These are phyloP conservation scores for Phytophthora idaei DNA, from an alignment of 352 stramenopile genomes.

Conservation along the genomic window DNA sequence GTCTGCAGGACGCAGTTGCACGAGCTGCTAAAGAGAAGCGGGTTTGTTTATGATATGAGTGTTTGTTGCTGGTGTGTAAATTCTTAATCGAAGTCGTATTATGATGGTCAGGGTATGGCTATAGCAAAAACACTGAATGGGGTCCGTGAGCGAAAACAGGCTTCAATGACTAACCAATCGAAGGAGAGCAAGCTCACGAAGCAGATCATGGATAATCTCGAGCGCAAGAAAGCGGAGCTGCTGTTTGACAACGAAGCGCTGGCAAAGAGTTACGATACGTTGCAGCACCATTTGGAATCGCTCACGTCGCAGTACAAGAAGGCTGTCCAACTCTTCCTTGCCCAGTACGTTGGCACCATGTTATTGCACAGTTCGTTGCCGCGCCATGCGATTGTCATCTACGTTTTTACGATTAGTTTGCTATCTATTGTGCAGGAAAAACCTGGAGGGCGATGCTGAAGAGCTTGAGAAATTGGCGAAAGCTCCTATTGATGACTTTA, in stretches of 20 bases:
- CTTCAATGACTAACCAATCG: slow-evolving; percentile 38
- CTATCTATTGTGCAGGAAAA: slow-evolving; percentile 39
- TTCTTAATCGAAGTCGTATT: background rate
- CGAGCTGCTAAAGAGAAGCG: slow-evolving; percentile 64
- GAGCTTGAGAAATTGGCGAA: slow-evolving; percentile 57
- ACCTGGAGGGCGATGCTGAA: slow-evolving; percentile 43
- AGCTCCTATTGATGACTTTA: slow-evolving; percentile 70
- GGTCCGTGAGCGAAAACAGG: slow-evolving; percentile 39
- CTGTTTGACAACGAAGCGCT: slow-evolving; percentile 73
- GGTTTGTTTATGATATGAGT: slow-evolving; percentile 27
- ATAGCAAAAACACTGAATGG: slow-evolving; percentile 56
- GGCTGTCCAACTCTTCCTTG: slow-evolving; percentile 68
- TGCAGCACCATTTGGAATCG: slow-evolving; percentile 69
- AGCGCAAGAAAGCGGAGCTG: slow-evolving; percentile 66
- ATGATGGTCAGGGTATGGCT: slow-evolving; percentile 43
- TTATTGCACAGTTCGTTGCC: background rate
- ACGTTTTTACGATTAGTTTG: background rate
- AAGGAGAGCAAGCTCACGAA: slow-evolving; percentile 67
- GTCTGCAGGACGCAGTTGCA: slow-evolving; percentile 56
- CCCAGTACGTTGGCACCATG: slow-evolving; percentile 49
- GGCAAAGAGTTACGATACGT: slow-evolving; percentile 52
- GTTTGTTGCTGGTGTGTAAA: background rate
- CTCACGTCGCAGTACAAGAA: slow-evolving; percentile 79
- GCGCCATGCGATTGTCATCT: background rate
- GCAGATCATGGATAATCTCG: slow-evolving; percentile 67